phyloP scores from a whole-genome alignment of 2,329 filamentous ascomycete species.

The Fusarium circinatum region DNA sequence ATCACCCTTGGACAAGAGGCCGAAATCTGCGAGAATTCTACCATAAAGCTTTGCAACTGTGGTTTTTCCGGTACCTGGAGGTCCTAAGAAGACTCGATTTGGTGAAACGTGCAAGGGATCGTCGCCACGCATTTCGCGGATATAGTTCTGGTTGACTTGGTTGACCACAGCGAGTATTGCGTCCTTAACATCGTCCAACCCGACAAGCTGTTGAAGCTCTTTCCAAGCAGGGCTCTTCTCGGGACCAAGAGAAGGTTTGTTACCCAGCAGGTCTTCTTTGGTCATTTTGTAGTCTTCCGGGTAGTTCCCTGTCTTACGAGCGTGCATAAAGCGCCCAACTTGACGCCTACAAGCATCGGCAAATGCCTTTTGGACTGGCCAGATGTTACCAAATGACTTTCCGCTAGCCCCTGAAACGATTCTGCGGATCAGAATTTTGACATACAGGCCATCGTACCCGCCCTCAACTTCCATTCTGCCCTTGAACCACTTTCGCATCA shows the following conservation, averaged over 20 bases:
- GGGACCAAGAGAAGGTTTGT: slow-evolving; percentile 66
- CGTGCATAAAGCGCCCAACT: slow-evolving; percentile 60
- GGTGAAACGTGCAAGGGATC: slow-evolving; percentile 66
- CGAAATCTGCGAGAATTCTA: slow-evolving; percentile 72
- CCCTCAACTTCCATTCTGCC: slow-evolving; percentile 68
- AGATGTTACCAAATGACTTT: slow-evolving; percentile 77
- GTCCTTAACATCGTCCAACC: slow-evolving; percentile 69
- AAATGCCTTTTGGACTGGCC: slow-evolving; percentile 68
- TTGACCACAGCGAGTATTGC: slow-evolving; percentile 56
- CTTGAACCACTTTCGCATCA: slow-evolving; percentile 64
- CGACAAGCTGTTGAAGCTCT: slow-evolving; percentile 67
- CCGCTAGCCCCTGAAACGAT: slow-evolving; percentile 69
- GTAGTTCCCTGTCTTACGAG: slow-evolving; percentile 45
- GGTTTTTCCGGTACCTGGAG: slow-evolving; percentile 79
- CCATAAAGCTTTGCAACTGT: slow-evolving; percentile 78
- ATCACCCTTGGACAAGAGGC: slow-evolving; percentile 59
- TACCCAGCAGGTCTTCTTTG: slow-evolving; percentile 76
- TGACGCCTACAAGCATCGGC: slow-evolving; percentile 65
- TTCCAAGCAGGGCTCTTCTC: slow-evolving; percentile 65
- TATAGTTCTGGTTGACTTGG: slow-evolving; percentile 69
- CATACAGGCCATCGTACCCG: slow-evolving; percentile 67
- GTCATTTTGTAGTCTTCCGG: slow-evolving; percentile 51
- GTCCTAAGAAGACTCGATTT: slow-evolving; percentile 76
- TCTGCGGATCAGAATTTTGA: slow-evolving; percentile 69
- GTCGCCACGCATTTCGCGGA: slow-evolving; percentile 70